Evolutionary conservation across 163 green algal genomes (phyloP).

Genomic region (Scenedesmus sp.): DNA sequence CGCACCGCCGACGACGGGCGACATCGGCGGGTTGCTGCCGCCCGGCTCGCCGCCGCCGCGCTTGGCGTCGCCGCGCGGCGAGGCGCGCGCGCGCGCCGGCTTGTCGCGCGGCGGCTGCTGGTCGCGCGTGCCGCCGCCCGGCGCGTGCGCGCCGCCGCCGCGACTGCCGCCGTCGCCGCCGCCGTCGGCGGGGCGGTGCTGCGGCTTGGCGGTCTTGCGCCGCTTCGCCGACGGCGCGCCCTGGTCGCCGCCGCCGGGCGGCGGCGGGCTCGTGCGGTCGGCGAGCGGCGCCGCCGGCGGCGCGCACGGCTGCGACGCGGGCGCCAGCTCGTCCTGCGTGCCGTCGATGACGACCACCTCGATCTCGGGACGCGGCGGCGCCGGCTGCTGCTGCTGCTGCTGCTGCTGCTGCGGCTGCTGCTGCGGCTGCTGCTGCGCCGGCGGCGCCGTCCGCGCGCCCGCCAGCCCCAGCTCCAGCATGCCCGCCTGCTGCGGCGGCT

Average conservation of each 20-base stretch:
- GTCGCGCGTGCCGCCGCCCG: background rate
- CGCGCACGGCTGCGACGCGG: background rate
- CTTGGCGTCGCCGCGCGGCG: background rate
- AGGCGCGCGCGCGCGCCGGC: background rate
- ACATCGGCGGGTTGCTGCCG: conserved; percentile 29
- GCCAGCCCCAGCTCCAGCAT: too few species aligned
- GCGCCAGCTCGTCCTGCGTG: background rate
- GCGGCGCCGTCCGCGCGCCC: too few species aligned
- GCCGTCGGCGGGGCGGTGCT: conserved; percentile 40
- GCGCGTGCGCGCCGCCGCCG: background rate
- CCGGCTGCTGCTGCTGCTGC: background rate
- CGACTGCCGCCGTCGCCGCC: background rate
- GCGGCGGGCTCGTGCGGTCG: background rate
- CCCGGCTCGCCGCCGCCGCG: background rate
- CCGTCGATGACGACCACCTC: conserved; percentile 7
- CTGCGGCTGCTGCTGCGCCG: conserved; percentile 8
- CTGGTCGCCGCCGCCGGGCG: background rate
- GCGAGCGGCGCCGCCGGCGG: background rate
- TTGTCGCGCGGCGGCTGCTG: conserved; percentile 23
- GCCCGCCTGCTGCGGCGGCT: background rate
- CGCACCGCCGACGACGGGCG: conserved; percentile 2
- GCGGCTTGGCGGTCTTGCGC: conserved; percentile 49
- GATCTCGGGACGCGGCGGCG: too few species aligned
- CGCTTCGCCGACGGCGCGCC: conserved; percentile 31
- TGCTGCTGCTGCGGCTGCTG: background rate